Evolutionary conservation across 2,329 filamentous ascomycete species (phyloP).

Genomic region (Ophiostoma fasciatum): DNA sequence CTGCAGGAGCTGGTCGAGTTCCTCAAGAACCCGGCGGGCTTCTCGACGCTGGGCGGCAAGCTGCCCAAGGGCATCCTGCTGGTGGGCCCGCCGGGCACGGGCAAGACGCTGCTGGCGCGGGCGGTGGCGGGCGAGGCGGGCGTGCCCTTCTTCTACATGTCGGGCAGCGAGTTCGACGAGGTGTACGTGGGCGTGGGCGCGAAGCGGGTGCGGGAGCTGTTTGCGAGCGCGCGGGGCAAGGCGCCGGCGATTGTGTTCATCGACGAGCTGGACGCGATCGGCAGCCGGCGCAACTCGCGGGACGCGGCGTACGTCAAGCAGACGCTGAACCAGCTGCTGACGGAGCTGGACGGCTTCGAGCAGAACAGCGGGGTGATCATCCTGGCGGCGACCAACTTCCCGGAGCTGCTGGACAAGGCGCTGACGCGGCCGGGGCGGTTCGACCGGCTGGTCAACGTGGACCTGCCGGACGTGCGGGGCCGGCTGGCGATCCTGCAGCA

Average conservation of each 20-base stretch:
- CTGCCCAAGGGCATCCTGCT: constrained; percentile 92
- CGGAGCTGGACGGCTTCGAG: constrained; percentile 92
- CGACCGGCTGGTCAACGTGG: constrained; percentile 80
- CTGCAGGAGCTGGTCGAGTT: constrained; percentile 96
- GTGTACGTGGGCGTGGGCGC: constrained; percentile 78
- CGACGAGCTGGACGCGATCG: constrained; percentile 84
- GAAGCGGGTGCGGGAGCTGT: constrained; percentile 63
- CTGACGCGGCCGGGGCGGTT: constrained; percentile 89
- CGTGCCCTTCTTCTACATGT: constrained; percentile 99
- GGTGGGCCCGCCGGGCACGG: constrained; percentile 89
- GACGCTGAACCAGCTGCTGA: constrained; percentile 91
- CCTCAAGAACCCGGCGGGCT: constrained; percentile 80
- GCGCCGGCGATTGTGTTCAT: constrained; percentile 57
- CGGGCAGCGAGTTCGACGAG: constrained; percentile 95
- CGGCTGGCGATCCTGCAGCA: constrained; percentile 87
- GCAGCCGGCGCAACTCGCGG: constrained; percentile 79
- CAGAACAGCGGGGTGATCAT: constrained; percentile 92
- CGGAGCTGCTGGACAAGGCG: constrained; percentile 85
- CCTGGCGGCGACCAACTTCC: constrained; percentile 91
- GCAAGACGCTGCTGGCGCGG: constrained; percentile 88
- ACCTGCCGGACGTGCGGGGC: constrained; percentile 82
- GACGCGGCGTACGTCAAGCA: constrained; percentile 95
- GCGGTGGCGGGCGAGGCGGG: constrained; percentile 94
- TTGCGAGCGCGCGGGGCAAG: constrained; percentile 21
- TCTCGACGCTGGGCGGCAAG: constrained; percentile 87